These are phyloP conservation scores for Solanum piurae DNA, from an alignment of 257 asterid species.

Conservation along the genomic window DNA sequence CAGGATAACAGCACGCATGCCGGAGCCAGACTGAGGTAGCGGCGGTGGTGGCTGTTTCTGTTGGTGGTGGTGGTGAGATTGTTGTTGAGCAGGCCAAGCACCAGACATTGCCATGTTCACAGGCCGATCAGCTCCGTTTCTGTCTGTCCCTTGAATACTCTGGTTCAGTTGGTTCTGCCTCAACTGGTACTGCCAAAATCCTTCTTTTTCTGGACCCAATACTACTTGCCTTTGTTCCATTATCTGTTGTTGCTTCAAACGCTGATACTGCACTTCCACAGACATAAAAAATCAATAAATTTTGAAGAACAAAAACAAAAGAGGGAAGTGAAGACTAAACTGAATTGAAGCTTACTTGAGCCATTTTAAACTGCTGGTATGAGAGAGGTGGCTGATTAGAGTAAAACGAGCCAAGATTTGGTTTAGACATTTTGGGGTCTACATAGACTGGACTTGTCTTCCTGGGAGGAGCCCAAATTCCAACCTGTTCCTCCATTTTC, in stretches of 20 bases:
- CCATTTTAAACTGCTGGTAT: conserved; percentile 35
- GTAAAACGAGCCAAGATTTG: conserved; percentile 1
- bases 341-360: conserved; percentile 14
- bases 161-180: conserved; percentile 8
- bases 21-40: conserved; percentile 13
- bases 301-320: background rate
- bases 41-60: background rate
- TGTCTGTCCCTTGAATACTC: conserved; percentile 11
- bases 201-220: background rate
- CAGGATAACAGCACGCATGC: conserved; percentile 29
- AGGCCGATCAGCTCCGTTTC: conserved; percentile 6
- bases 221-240: conserved; percentile 11
- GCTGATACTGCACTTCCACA: conserved; percentile 20
- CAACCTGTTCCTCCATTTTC: conserved; percentile 28
- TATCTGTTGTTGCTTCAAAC: conserved; percentile 26
- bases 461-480: conserved; percentile 2
- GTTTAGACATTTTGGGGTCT: background rate
- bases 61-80: conserved; percentile 16
- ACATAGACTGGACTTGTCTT: conserved; percentile 14
- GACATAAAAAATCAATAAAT: background rate
- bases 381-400: conserved; percentile 20
- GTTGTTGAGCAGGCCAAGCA: conserved; percentile 49
- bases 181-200: conserved; percentile 16
- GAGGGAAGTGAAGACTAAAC: background rate
- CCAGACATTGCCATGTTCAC: conserved; percentile 16